Base-by-base conservation (phyloP, 352 stramenopile species). In the Phytophthora quininea region DNA sequence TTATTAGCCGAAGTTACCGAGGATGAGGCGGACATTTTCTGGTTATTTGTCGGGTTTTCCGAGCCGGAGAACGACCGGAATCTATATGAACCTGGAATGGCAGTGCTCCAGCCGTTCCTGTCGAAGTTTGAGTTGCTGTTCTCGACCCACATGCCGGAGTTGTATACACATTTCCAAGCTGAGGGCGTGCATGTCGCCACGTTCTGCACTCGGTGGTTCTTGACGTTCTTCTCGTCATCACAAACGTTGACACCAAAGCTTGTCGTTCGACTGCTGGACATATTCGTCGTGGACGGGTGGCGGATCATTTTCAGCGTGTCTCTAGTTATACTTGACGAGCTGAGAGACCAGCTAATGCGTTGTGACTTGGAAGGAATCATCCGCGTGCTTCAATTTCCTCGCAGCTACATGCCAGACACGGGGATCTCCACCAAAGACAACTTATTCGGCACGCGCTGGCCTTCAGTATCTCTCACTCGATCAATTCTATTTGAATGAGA, bases 201-300 rank as follows among this genome's bases (percentile, higher is more conserved):
- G 3, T 95, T 90, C 65, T 87, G 81, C 8, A 86, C 87, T 11
- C 84, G 87, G 30, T 95, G 87, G 87, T 95, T 95, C 58, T 74
- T 95, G 65, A 95, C 87, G n/a, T 85, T 91, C 51, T 95, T 93
- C 43, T 89, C 87, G 12, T 88, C 84, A 1, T 92, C 91, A 51
- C 84, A 95, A 57, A 92, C 87, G n/a, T 81, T 90, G 45, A 73
- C 84, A 3, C 82, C 83, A 24, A 77, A 69, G 35, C 69, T 95
- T 14, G 87, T 91, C 52, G 79, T 84, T 12, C 83, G 80, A 3
- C 47, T 95, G 12, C 68, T 95, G n/a, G 87, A 95, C 45, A 77
- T 91, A 15, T 95, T 91, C 51, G 81, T 90, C 42, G 82, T 95
- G 58, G 87, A 95, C 57, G 83, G 87, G 9, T 92, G 86, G 82